Evolutionary conservation across 1,284 basidiomycete genomes (phyloP), one percentile per base, ranked within the genome.

Genomic region (Xerocomus nothofagi): DNA sequence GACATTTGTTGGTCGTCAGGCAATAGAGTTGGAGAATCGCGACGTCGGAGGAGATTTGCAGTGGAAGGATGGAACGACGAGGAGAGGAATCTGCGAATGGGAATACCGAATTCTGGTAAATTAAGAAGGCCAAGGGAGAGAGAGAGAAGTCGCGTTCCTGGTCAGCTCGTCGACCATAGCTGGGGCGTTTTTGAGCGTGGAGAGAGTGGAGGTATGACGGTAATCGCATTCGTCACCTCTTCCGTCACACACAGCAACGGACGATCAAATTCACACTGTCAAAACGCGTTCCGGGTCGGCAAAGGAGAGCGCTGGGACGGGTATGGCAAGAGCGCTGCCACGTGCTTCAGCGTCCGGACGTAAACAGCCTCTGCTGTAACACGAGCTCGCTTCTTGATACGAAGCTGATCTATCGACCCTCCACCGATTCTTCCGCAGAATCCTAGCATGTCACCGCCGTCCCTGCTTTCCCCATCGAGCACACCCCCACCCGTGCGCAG

Each of bases 1-100:
- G 62, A 56, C 61, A 69, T 67, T 61, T 63, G 59, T 55, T 70
- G 68, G 65, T 70, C 18, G 66, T 66, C 66, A 69, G 41, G 67
- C 41, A 55, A 39, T 54, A 47, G 56, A 54, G 53, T 51, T 61
- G 60, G 55, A 63, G 55, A 54, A 53, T 52, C 14, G 29, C 29
- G 27, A 43, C 21, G 10, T 40, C 14, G 39, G 53, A 51, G 52
- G 59, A 36, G 64, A 66, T 70, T 69, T 66, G 66, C 64, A 69
- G 46, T 37, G 48, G 44, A 53, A 40, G 50, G 61, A 57, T 66
- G n/a, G 56, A 64, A 54, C 31, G 34, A 46, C 31, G 41, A 24
- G 42, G 39, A 54, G 53, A 52, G 41, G 49, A 53, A 54, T 17
- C 58, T 37, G 33, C 1, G 45, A 63, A 40, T 54, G 49, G 53